Conservation (phyloP, 2,329 filamentous ascomycete genomes). For the Fonsecaea erecta region DNA sequence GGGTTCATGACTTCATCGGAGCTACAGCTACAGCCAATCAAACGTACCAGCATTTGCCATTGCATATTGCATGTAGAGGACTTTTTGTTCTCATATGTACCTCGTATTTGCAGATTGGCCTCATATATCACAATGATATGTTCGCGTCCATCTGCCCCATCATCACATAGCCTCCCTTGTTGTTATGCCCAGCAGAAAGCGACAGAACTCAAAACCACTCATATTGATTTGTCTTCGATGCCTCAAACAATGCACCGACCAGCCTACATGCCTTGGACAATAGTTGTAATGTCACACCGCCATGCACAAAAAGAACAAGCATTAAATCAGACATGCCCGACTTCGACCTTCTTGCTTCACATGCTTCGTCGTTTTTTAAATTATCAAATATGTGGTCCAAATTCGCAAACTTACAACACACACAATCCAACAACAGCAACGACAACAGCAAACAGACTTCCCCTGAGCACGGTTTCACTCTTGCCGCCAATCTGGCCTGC, state of each 20-base stretch:
- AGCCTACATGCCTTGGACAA: not conserved
- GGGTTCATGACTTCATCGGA: slow-evolving; percentile 15
- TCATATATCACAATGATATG: not conserved
- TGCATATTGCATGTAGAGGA: too few species aligned
- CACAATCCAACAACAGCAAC: slow-evolving; percentile 53
- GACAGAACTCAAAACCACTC: not conserved
- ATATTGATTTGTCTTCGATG: not conserved
- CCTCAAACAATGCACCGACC: not conserved
- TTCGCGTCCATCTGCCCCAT: not conserved
- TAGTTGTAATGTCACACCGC: not conserved
- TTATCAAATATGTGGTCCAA: slow-evolving; percentile 2
- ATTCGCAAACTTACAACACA: slow-evolving; percentile 43
- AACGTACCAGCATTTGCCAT: not conserved
- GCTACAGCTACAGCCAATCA: not conserved
- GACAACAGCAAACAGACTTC: slow-evolving; percentile 54
- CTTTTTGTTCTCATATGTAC: not conserved
- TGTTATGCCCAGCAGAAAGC: not conserved
- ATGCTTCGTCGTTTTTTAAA: not conserved
- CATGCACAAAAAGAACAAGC: slow-evolving; percentile 1
- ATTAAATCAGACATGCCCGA: not conserved
- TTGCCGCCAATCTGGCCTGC: slow-evolving; percentile 29
- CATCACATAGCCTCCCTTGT: not conserved
- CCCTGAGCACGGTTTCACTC: slow-evolving; percentile 48
- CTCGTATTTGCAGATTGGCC: not conserved
- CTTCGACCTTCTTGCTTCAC: not conserved